Evolutionary conservation across 768 basidiomycete genomes (phyloP).

Genomic region (Candolleomyces aberdarensis): DNA sequence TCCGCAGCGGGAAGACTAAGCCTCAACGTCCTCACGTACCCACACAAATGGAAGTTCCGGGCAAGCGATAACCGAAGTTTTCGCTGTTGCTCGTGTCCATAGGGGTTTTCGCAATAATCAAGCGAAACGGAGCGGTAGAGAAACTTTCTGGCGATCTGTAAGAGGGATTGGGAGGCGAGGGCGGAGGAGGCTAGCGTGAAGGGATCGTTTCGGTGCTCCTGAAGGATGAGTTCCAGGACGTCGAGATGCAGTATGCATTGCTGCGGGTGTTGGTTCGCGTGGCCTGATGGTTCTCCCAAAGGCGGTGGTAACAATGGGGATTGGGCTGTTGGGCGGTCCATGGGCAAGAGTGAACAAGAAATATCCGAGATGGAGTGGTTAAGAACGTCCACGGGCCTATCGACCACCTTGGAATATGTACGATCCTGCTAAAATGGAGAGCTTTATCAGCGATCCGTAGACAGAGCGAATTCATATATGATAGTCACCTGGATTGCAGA

Average conservation of each 20-base stretch:
- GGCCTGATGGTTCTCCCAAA: background rate
- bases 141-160: conserved; percentile 3
- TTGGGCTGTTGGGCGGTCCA: too few relatives aligned
- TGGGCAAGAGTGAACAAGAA: too few relatives aligned
- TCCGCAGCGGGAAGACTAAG: background rate
- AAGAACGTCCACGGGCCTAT: too few relatives aligned
- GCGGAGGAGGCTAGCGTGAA: background rate
- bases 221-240: conserved; percentile 8
- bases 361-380: too few relatives aligned
- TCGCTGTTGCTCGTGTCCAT: conserved; percentile 5
- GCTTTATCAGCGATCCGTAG: too few relatives aligned
- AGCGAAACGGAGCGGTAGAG: conserved; percentile 8
- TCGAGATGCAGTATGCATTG: conserved; percentile 6
- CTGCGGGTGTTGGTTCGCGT: background rate
- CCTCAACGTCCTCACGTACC: background rate
- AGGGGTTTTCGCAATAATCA: conserved; percentile 9
- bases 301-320: too few relatives aligned
- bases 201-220: conserved; percentile 1
- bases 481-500: too few relatives aligned
- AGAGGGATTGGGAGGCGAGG: conserved; percentile 4
- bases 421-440: too few relatives aligned
- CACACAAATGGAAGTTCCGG: background rate
- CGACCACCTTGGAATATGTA: too few relatives aligned
- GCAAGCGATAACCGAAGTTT: background rate
- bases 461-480: too few relatives aligned